A percentile compares a stretch with the other conserved stretches of the same genome.
These are phyloP conservation scores for Lactifluus pinguis DNA, from an alignment of 768 basidiomycete species.

Conservation along the genomic window DNA sequence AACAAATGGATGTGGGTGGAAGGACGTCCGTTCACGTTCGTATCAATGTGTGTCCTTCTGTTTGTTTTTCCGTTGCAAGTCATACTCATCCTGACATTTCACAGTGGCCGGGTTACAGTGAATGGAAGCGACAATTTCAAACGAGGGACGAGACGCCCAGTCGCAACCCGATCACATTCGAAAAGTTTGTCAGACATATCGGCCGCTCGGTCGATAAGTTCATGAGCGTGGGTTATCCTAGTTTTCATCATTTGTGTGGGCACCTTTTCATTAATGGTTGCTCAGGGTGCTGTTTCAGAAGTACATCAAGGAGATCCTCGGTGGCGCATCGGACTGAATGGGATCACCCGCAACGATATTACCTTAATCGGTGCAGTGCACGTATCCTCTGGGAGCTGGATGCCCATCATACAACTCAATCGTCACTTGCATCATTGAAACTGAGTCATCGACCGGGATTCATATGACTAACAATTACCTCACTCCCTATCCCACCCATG, in stretches of 20 bases:
- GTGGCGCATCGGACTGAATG: conserved; percentile 16
- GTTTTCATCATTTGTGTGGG: not conserved
- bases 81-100: not conserved
- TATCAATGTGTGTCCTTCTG: conserved; percentile 2
- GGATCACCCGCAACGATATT: conserved; percentile 14
- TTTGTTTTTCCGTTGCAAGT: not conserved
- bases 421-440: not conserved
- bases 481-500: not conserved
- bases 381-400: conserved; percentile 20
- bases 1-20: conserved; percentile 13
- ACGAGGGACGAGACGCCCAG: conserved; percentile 16
- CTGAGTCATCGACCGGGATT: not conserved
- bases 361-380: conserved; percentile 16
- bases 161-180: conserved; percentile 16
- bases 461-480: not conserved
- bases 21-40: conserved; percentile 18
- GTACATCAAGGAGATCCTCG: conserved; percentile 6
- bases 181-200: conserved; percentile 17
- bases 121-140: conserved; percentile 20
- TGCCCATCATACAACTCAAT: conserved; percentile 20
- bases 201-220: conserved; percentile 18
- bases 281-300: conserved; percentile 10
- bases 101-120: conserved; percentile 18
- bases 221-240: conserved; percentile 4
- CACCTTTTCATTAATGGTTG: not conserved